These are phyloP conservation scores for Fusarium xyrophilum DNA, from an alignment of 2,329 filamentous ascomycete species.

Conservation along the genomic window DNA sequence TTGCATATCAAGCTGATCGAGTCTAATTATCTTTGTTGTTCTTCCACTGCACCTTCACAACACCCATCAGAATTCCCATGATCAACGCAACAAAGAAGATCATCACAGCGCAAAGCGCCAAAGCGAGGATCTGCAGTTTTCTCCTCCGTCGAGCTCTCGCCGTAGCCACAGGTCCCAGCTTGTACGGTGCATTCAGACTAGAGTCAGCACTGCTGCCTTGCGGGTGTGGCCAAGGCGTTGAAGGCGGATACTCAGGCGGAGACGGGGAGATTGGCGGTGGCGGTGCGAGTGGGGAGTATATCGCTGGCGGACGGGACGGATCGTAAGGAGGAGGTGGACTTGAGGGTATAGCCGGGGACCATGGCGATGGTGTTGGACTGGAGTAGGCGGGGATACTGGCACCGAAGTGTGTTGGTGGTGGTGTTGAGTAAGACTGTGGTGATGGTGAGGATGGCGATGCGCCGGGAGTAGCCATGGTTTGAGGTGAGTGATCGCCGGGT, in stretches of 20 bases:
- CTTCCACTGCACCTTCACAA: conserved; percentile 36
- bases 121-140: conserved; percentile 34
- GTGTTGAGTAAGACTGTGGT: conserved; percentile 17
- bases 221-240: conserved; percentile 30
- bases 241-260: conserved; percentile 27
- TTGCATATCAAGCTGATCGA: not conserved
- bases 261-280: conserved; percentile 10
- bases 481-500: conserved; percentile 21
- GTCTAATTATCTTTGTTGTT: conserved; percentile 13
- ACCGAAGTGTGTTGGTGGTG: conserved; percentile 12
- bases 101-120: conserved; percentile 30
- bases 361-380: conserved; percentile 21
- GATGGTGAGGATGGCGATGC: conserved; percentile 15
- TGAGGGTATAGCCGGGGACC: conserved; percentile 28
- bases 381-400: conserved; percentile 19
- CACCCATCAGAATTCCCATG: conserved; percentile 40
- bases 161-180: conserved; percentile 36
- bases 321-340: conserved; percentile 43
- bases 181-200: conserved; percentile 25
- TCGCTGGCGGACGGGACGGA: conserved; percentile 36
- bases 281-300: conserved; percentile 36
- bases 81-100: conserved; percentile 39
- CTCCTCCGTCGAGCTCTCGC: conserved; percentile 33
- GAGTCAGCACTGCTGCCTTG: conserved; percentile 29
- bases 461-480: conserved; percentile 2